phyloP scores from a whole-genome alignment of 176 grass and related monocot genomes.

The Carex scoparia region DNA sequence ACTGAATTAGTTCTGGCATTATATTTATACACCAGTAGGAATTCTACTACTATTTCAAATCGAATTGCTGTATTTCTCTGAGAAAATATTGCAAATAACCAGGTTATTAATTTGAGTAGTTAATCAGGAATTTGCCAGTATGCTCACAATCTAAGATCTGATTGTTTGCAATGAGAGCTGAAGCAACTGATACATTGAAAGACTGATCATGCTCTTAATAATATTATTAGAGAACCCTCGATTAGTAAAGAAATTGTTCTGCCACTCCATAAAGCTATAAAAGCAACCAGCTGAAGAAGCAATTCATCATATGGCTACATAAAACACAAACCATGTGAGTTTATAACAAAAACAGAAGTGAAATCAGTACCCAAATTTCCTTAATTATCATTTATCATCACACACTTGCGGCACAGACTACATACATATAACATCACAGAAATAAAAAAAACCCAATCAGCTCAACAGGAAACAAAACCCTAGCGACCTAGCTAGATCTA shows the following conservation, averaged over 20 bases:
- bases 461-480: not conserved
- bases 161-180: not conserved
- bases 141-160: not conserved
- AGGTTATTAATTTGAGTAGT: not conserved
- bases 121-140: not conserved
- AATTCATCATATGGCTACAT: too few species aligned
- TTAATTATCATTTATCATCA: not conserved
- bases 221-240: not conserved
- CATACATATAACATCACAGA: too few species aligned
- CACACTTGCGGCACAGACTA: not conserved
- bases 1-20: not conserved
- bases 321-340: not conserved
- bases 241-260: not conserved
- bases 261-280: not conserved
- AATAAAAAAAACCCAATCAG: too few species aligned
- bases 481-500: not conserved
- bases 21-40: not conserved
- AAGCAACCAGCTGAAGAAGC: not conserved
- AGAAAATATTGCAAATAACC: not conserved
- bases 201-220: not conserved
- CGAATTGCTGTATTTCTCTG: not conserved
- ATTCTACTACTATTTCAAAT: not conserved
- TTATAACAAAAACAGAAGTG: not conserved
- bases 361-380: not conserved
- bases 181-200: not conserved